Evolutionary conservation across 805 yeast species (phyloP), one percentile per base, ranked within the genome.

Genomic region (Lachancea kluyveri): DNA sequence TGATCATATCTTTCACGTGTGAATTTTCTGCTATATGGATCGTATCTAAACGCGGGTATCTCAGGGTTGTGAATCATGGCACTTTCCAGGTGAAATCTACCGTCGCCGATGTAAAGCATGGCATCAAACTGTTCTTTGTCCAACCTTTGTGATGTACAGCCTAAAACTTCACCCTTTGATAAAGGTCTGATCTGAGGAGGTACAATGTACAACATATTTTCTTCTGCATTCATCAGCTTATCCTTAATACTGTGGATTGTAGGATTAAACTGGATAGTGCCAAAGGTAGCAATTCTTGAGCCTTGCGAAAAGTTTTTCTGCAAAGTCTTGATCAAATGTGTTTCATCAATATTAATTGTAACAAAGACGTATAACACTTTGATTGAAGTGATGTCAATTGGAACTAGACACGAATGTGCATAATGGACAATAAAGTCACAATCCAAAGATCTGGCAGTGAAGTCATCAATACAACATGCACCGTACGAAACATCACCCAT

Each of bases 401-500:
- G 98, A 1, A 92, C 96, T 27, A 92, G 66, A 60, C 98, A 92
- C 6, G 95, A 86, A 56, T 92, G 98, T 2, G 98, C 98, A 59
- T 92, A 92, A 60, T 92, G 98, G 9, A 90, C 86, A 38, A 92
- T 77, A 49, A 88, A 81, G 52, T 92, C 98, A 60, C 98, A 92
- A 29, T 83, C 95, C 17, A 92, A 59, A 0, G 97, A 77, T 41
- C 88, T 67, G 2, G 98, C 98, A 0, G 98, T 88, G 53, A 69
- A 92, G 52, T 92, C 98, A 55, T 92, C 98, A 27, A 92, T 87
- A 60, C 98, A 92, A 55, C 98, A 92, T 0, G 98, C 98, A 25
- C 98, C 98, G 51, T 92, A 92, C 0, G 96, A 85, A 0, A 92
- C 98, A 57, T 92, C 98, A 2, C 98, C 98, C 98, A 92, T 92